Conservation (phyloP, 2,329 filamentous ascomycete genomes). For the Cladosporium sp. region DNA sequence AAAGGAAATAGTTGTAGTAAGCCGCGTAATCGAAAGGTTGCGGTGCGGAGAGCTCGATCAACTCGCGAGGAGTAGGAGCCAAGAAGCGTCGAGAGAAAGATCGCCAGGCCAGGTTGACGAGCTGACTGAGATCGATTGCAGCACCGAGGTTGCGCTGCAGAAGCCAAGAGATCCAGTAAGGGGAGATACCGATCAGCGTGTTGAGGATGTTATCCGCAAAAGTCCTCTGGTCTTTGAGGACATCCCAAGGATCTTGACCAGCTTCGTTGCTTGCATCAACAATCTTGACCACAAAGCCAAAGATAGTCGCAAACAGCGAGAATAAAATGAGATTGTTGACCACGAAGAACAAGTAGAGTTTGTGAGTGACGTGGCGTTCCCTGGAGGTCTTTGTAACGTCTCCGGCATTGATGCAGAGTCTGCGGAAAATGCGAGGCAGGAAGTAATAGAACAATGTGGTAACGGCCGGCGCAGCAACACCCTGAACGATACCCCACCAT, state of each 20-base stretch:
- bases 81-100: conserved; percentile 82
- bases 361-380: conserved; percentile 83
- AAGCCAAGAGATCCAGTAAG: conserved; percentile 92
- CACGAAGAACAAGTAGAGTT: conserved; percentile 92
- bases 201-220: conserved; percentile 62
- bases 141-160: conserved; percentile 90
- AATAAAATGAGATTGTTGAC: conserved; percentile 97
- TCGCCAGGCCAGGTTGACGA: conserved; percentile 77
- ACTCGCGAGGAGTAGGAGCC: conserved; percentile 79
- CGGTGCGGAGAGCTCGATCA: conserved; percentile 89
- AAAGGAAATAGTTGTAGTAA: conserved; percentile 98
- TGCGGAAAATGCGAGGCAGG: conserved; percentile 85
- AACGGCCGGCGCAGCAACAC: conserved; percentile 81
- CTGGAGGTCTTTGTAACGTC: conserved; percentile 89
- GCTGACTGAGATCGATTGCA: conserved; percentile 85
- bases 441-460: conserved; percentile 83
- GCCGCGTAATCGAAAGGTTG: conserved; percentile 90
- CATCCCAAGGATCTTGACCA: conserved; percentile 58
- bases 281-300: conserved; percentile 65
- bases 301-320: conserved; percentile 81
- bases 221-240: conserved; percentile 49
- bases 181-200: conserved; percentile 75
- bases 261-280: conserved; percentile 54
- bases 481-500: conserved; percentile 84
- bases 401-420: conserved; percentile 74